Percentiles rank a stretch among this genome's conserved stretches.
Evolutionary conservation across 768 basidiomycete species (phyloP).

Genomic region (Tulasnella sp.): DNA sequence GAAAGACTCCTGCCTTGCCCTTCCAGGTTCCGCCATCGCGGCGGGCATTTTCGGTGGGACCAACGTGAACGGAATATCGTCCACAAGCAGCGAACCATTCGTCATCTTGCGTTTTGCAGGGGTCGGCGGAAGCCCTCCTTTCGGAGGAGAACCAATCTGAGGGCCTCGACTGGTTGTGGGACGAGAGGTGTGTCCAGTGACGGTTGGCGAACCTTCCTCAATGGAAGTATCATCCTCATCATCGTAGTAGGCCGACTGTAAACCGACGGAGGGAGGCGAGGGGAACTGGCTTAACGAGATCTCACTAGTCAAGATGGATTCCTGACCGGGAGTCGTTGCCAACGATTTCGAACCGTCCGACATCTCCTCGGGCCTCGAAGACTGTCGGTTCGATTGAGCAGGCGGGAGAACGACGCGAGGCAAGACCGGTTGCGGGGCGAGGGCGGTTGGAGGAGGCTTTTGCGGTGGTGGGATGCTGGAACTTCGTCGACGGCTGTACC

Average conservation of each 20-base stretch:
- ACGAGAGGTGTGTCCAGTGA: neutral
- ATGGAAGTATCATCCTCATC: slow-evolving; percentile 1
- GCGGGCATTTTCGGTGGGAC: slow-evolving; percentile 42
- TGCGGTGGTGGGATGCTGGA: neutral
- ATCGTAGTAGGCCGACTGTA: neutral
- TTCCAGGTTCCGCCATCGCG: slow-evolving; percentile 37
- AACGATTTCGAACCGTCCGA: slow-evolving; percentile 49
- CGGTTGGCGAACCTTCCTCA: neutral
- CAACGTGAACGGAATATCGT: slow-evolving; percentile 34
- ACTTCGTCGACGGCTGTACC: slow-evolving; percentile 60
- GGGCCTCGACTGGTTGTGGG: neutral
- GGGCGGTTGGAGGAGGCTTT: slow-evolving; percentile 20
- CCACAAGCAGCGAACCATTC: slow-evolving; percentile 30
- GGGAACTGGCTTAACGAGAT: slow-evolving; percentile 76
- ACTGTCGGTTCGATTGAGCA: neutral
- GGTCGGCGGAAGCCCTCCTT: neutral
- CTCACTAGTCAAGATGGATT: slow-evolving; percentile 46
- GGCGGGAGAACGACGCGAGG: slow-evolving; percentile 27
- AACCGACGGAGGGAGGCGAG: slow-evolving; percentile 43
- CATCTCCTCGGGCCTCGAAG: slow-evolving; percentile 33
- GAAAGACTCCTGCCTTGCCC: slow-evolving; percentile 19
- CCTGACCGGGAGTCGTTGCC: slow-evolving; percentile 23
- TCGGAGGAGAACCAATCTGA: neutral
- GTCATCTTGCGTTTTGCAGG: slow-evolving; percentile 15
- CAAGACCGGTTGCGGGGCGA: neutral